A percentile compares a stretch with the other conserved stretches of the same genome.
Conservation (phyloP, 2,329 filamentous ascomycete genomes). For the Cercospora zeae-maydis region DNA sequence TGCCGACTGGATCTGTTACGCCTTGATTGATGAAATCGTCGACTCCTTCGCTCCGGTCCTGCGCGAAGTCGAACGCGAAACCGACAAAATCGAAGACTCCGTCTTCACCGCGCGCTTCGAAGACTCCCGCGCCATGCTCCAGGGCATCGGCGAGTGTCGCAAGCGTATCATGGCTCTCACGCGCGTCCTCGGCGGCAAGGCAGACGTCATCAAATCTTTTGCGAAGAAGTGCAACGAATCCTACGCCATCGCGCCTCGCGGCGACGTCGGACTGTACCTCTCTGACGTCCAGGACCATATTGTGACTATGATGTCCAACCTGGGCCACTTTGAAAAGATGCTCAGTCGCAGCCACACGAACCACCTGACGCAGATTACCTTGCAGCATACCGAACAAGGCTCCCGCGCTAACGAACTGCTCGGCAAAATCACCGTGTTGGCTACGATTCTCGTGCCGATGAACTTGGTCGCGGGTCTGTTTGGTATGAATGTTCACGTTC, state of each 20-base stretch:
- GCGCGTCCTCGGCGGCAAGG: conserved; percentile 90
- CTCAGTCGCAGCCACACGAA: conserved; percentile 90
- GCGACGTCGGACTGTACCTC: conserved; percentile 94
- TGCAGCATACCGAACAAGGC: conserved; percentile 84
- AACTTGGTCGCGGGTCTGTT: conserved; percentile 87
- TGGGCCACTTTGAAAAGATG: conserved; percentile 97
- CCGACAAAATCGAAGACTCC: conserved; percentile 89
- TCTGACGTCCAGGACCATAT: conserved; percentile 99
- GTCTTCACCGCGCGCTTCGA: conserved; percentile 89
- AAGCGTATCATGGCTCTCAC: conserved; percentile 94
- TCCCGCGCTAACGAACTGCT: conserved; percentile 85
- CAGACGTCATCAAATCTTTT: conserved; percentile 96
- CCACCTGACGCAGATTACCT: conserved; percentile 89
- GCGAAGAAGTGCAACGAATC: conserved; percentile 98
- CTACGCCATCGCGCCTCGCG: conserved; percentile 89
- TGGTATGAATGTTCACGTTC: conserved; percentile 81
- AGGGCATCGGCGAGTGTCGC: conserved; percentile 81
- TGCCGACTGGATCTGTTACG: conserved; percentile 98
- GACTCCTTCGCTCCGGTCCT: conserved; percentile 92
- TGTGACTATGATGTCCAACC: conserved; percentile 96
- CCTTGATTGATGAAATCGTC: conserved; percentile 96
- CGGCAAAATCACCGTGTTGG: conserved; percentile 91
- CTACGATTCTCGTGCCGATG: conserved; percentile 91
- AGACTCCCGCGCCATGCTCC: conserved; percentile 82
- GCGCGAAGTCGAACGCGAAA: conserved; percentile 78